These are phyloP conservation scores for Exserohilum rostratum DNA, from an alignment of 2,329 filamentous ascomycete species.

Conservation along the genomic window DNA sequence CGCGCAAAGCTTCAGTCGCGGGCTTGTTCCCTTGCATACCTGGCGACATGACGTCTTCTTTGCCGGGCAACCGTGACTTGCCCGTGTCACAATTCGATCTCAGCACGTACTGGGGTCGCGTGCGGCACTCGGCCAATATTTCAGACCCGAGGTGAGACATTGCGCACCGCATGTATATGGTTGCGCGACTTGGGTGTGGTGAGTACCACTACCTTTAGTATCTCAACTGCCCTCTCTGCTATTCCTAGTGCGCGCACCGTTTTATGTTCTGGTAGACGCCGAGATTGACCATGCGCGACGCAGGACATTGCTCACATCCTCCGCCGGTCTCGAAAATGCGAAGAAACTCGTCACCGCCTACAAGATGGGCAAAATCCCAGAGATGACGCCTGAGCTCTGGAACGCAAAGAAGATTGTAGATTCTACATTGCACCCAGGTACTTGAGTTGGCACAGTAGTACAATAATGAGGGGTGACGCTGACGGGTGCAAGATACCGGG, in stretches of 20 bases:
- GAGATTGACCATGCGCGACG: constrained; percentile 23
- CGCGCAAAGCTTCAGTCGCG: constrained; percentile 7
- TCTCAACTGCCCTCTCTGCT: constrained; percentile 11
- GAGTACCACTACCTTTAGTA: constrained; percentile 45
- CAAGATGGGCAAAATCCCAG: constrained; percentile 78
- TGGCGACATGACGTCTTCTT: constrained; percentile 63
- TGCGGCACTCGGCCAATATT: constrained; percentile 85
- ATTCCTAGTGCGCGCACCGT: not conserved
- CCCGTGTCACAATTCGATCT: constrained; percentile 93
- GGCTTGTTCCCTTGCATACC: not conserved
- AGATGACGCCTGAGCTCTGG: constrained; percentile 93
- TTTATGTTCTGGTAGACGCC: constrained; percentile 1
- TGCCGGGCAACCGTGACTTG: constrained; percentile 75
- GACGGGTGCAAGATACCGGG: constrained; percentile 73
- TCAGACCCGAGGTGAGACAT: constrained; percentile 88
- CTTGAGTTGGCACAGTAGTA: constrained; percentile 25
- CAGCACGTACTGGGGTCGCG: constrained; percentile 91
- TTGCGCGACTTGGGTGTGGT: constrained; percentile 40
- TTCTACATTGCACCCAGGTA: constrained; percentile 93
- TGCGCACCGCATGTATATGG: constrained; percentile 20
- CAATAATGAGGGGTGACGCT: constrained; percentile 8
- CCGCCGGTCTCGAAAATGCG: constrained; percentile 79
- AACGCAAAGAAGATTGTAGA: constrained; percentile 96
- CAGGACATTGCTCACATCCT: constrained; percentile 85
- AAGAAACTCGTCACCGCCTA: constrained; percentile 83